Evolutionary conservation across 1,284 basidiomycete species (phyloP), one percentile per base, ranked within the genome.

Genomic region (Irpex rosettiformis): DNA sequence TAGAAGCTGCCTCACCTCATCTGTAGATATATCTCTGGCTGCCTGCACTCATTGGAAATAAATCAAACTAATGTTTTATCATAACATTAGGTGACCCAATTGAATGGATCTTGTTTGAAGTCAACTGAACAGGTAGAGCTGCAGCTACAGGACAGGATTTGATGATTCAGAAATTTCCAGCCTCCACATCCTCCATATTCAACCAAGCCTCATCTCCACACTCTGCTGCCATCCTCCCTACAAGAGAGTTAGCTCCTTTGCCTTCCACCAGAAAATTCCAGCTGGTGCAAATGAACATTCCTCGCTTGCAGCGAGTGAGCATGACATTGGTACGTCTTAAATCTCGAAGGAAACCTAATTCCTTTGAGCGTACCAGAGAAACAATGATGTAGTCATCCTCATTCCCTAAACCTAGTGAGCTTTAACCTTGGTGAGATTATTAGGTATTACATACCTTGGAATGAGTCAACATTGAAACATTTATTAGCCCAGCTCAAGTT

Each of bases 211-310:
- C 60, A 37, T 73, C 68, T 10, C 72, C 73, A 52, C 75, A 67
- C 13, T 63, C 64, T 8, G 65, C 66, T 24, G 79, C 81, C 64
- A 85, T 69, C 61, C 70, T 70, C 4, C 82, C 83, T 11, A 82
- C 74, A 13, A 86, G 70, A 3, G 81, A 77, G 7, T 67, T 13
- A 2, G 70, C 65, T 29, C 80, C 85, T 66, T 69, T 66, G 21
- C 77, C 78, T 24, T 64, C 62, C 40, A 58, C 29, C 7, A 90
- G 71, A 66, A 91, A 89, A 24, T 72, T 70, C 64, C 76, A 74
- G 61, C 76, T 85, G 24, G 84, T 77, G 54, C 83, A 75, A 64
- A 89, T 84, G 59, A 82, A 81, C 86, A 89, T 88, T 40, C 84
- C 83, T 51, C 73, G 77, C 69, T 85, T 86, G 76, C 82, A 86